Evolutionary conservation across 805 yeast species (phyloP).

Genomic region (Nakazawaea molendinolei): DNA sequence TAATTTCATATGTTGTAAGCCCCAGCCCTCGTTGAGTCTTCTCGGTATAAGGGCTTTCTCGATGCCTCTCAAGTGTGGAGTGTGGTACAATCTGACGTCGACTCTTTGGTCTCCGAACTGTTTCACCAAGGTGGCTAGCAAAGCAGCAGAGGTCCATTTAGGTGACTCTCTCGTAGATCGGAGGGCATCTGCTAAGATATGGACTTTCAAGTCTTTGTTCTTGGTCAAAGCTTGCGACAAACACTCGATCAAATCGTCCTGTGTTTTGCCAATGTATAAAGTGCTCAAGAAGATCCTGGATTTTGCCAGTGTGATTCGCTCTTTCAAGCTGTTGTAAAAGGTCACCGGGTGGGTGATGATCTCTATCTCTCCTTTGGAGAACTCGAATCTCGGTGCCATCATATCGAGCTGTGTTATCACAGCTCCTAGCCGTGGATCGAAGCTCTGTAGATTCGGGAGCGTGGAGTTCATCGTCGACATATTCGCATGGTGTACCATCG

Average conservation of each 20-base stretch:
- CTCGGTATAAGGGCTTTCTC: slow-evolving; percentile 63
- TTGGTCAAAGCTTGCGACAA: slow-evolving; percentile 50
- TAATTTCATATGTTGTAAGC: slow-evolving; percentile 94
- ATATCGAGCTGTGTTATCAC: slow-evolving; percentile 50
- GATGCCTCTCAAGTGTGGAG: slow-evolving; percentile 76
- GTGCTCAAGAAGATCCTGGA: slow-evolving; percentile 74
- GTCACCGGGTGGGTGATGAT: slow-evolving; percentile 59
- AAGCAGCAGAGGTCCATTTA: slow-evolving; percentile 63
- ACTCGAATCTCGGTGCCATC: slow-evolving; percentile 61
- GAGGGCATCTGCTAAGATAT: slow-evolving; percentile 76
- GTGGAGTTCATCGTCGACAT: slow-evolving; percentile 16
- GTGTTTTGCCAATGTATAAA: slow-evolving; percentile 78
- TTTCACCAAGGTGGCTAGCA: slow-evolving; percentile 59
- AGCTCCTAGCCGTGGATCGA: slow-evolving; percentile 37
- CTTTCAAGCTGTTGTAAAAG: slow-evolving; percentile 63
- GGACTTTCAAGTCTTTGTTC: slow-evolving; percentile 60
- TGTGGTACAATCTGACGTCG: slow-evolving; percentile 77
- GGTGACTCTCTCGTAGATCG: slow-evolving; percentile 95
- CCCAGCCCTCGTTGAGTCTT: slow-evolving; percentile 85
- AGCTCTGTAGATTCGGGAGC: slow-evolving; percentile 14
- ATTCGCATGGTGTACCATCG: slow-evolving; percentile 12
- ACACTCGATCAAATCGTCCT: slow-evolving; percentile 65
- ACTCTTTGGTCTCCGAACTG: slow-evolving; percentile 62
- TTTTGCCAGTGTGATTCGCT: slow-evolving; percentile 56
- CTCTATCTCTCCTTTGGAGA: slow-evolving; percentile 49